Evolutionary conservation across 257 asterid species (phyloP), one percentile per base, ranked within the genome.

Genomic region (Salvia rosmarinus): DNA sequence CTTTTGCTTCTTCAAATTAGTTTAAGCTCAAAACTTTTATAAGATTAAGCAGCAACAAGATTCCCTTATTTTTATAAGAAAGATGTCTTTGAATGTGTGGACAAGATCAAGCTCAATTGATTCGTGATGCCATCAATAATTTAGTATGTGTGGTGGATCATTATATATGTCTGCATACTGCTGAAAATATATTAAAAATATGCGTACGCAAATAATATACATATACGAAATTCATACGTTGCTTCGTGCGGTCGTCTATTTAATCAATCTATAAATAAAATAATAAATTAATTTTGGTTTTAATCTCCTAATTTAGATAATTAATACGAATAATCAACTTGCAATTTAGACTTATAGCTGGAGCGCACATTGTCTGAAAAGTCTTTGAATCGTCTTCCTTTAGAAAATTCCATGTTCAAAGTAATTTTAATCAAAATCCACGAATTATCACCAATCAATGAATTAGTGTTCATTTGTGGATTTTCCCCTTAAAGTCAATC

Each of bases 61-160:
- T 35, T 64, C 63, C 35, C 37, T 32, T 13, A 55, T 64, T 54
- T 60, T 74, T 23, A 73, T 69, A 56, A 47, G 30, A 69, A 30
- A 71, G 30, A 72, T 71, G 84, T 66, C 84, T 55, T 8, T 23
- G 30, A 25, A 75, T 52, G 23, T 32, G 64, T 60, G 74, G 81
- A 80, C 81, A 80, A 76, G 62, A 80, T 76, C 84, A 55, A 67
- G 67, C 28, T 72, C 70, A 62, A 42, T 67, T 63, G 79, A 79
- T 74, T 69, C 51, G 39, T 70, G 75, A 50, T 65, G 59, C 59
- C 63, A 16, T 47, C 51, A 61, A 64, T 79, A 58, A 75, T 70
- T 66, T 58, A 70, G 17, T 42, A 72, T 16, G 42, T 14, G 35
- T 61, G 68, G 79, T 67, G 57, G 49, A 66, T 65, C 71, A 67